Percentiles rank a stretch among this genome's conserved stretches.
These are phyloP conservation scores for Circinella umbellata DNA, from an alignment of 371 early-diverging fungal genomes.

Conservation along the genomic window DNA sequence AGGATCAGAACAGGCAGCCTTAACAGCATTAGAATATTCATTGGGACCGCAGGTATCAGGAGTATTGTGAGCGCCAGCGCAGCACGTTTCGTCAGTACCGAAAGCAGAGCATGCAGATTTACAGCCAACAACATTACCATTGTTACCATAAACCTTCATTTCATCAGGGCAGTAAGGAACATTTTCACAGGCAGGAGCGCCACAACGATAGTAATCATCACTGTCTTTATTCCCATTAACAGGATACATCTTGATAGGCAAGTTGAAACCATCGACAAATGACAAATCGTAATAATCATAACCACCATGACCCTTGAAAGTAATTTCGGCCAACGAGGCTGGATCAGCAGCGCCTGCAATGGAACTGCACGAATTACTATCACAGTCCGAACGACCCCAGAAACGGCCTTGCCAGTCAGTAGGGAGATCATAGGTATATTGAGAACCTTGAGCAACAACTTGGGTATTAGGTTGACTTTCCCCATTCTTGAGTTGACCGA, in stretches of 20 bases:
- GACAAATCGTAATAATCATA: constrained; percentile 43
- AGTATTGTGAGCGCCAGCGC: constrained; percentile 35
- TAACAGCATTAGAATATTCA: constrained; percentile 33
- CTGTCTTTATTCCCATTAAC: constrained; percentile 10
- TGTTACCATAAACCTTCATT: constrained; percentile 11
- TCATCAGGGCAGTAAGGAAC: constrained; percentile 32
- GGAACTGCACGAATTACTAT: constrained; percentile 23
- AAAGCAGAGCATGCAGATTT: constrained; percentile 42
- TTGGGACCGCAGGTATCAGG: constrained; percentile 35
- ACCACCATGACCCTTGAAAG: constrained; percentile 21
- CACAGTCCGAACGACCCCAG: constrained; percentile 35
- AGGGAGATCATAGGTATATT: constrained; percentile 15
- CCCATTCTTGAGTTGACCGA: constrained; percentile 21
- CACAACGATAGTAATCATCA: constrained; percentile 29
- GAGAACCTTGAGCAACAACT: constrained; percentile 10
- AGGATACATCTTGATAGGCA: constrained; percentile 36
- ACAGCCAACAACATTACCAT: constrained; percentile 19
- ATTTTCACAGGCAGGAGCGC: constrained; percentile 26
- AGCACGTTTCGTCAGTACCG: constrained; percentile 35
- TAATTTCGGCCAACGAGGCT: constrained; percentile 38
- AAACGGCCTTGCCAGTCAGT: constrained; percentile 33
- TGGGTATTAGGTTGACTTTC: constrained; percentile 13
- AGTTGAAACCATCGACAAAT: constrained; percentile 46
- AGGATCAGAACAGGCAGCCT: constrained; percentile 39
- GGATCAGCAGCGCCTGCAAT: constrained; percentile 34